Evolutionary conservation across 805 yeast genomes (phyloP).

Genomic region (Saccharomycopsis vini): DNA sequence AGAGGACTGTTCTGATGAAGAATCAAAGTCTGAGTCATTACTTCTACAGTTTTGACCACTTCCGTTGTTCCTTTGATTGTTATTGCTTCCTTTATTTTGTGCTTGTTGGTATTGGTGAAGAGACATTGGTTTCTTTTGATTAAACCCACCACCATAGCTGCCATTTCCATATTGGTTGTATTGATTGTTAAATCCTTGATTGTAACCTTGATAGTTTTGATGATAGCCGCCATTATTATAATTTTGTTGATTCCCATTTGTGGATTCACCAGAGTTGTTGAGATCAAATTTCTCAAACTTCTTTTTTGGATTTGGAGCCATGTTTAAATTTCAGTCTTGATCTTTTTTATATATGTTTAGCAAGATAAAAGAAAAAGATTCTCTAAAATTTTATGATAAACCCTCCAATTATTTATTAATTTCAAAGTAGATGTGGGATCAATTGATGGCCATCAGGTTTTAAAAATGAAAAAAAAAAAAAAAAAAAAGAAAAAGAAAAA

Average conservation of each 20-base stretch:
- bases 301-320: constrained; percentile 5
- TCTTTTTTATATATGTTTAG: background rate
- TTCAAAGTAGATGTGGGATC: background rate
- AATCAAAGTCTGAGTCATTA: constrained; percentile 6
- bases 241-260: background rate
- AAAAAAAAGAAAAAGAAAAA: too few relatives aligned
- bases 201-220: too few relatives aligned
- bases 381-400: background rate
- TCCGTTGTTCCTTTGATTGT: background rate
- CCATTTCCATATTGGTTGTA: constrained; percentile 1
- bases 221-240: background rate
- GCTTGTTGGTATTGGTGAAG: constrained; percentile 14
- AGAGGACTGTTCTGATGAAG: constrained; percentile 14
- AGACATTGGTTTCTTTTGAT: constrained; percentile 18
- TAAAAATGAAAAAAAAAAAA: too few relatives aligned
- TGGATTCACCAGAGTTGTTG: constrained; percentile 1
- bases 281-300: constrained; percentile 13
- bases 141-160: constrained; percentile 13
- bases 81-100: constrained; percentile 3
- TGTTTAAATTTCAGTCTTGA: background rate
- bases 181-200: background rate
- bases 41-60: background rate
- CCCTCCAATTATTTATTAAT: background rate
- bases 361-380: background rate
- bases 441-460: background rate